phyloP scores from a whole-genome alignment of 805 yeast species.

The Saturnispora zaruensis region DNA sequence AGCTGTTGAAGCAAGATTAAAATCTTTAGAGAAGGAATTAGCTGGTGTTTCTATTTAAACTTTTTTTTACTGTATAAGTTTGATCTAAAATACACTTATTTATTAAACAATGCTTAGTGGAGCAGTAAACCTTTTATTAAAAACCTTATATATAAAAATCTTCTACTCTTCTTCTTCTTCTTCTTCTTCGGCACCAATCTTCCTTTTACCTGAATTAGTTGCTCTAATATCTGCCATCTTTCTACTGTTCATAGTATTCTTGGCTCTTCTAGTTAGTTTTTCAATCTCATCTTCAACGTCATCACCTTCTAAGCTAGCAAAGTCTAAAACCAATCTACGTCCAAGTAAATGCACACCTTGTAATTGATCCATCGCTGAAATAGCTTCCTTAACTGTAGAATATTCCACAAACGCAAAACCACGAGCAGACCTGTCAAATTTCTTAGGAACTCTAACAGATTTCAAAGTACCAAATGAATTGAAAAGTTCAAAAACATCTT shows the following conservation, averaged over 20 bases:
- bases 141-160: neutral
- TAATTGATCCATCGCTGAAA: conserved; percentile 84
- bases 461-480: conserved; percentile 92
- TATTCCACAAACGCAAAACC: conserved; percentile 98
- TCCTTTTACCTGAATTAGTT: conserved; percentile 64
- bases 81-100: neutral
- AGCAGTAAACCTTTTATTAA: neutral
- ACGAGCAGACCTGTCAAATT: conserved; percentile 88
- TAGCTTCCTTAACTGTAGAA: conserved; percentile 81
- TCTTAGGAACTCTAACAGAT: conserved; percentile 92
- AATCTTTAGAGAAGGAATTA: conserved; percentile 45
- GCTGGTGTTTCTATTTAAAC: conserved; percentile 14
- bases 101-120: neutral
- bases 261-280: conserved; percentile 80
- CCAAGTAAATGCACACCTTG: conserved; percentile 96
- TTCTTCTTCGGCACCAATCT: conserved; percentile 53
- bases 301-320: conserved; percentile 72
- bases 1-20: conserved; percentile 27
- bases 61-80: neutral
- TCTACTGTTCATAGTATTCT: conserved; percentile 69
- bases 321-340: conserved; percentile 87
- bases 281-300: conserved; percentile 88
- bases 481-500: conserved; percentile 86
- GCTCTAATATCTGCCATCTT: conserved; percentile 59
- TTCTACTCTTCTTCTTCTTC: conserved; percentile 3